These are phyloP conservation scores for Phytophthora ohioensis DNA, from an alignment of 352 stramenopile genomes.

Conservation along the genomic window DNA sequence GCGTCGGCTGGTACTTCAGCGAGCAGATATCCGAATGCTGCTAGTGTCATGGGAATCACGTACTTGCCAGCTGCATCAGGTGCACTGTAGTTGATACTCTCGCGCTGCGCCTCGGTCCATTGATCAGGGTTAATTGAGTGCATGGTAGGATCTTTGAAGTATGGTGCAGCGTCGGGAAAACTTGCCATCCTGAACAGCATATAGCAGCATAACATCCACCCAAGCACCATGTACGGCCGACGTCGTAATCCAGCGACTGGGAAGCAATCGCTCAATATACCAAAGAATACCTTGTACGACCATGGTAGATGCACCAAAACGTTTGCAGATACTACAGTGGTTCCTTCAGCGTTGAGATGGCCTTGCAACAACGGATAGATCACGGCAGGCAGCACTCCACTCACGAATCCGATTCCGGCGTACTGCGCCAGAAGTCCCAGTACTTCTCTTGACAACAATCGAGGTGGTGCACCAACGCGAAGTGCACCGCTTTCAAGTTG, in stretches of 20 bases:
- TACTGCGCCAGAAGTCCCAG: conserved; percentile 56
- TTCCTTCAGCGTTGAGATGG: conserved; percentile 60
- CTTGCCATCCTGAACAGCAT: conserved; percentile 56
- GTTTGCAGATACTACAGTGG: conserved; percentile 49
- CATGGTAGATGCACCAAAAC: conserved; percentile 56
- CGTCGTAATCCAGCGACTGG: conserved; percentile 57
- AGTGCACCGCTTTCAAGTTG: conserved; percentile 41
- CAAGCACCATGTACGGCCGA: conserved; percentile 60
- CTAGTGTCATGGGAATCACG: conserved; percentile 72
- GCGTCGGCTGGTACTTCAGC: conserved; percentile 61
- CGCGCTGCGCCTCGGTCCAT: conserved; percentile 34
- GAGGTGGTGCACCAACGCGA: conserved; percentile 32
- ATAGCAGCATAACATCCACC: conserved; percentile 53
- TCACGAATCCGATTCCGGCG: conserved; percentile 53
- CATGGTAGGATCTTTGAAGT: conserved; percentile 50
- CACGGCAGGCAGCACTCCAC: conserved; percentile 46
- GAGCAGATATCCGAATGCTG: conserved; percentile 63
- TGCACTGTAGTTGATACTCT: conserved; percentile 46
- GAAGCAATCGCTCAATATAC: conserved; percentile 62
- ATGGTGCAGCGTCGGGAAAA: conserved; percentile 43
- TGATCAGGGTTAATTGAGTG: conserved; percentile 32
- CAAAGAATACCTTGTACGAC: conserved; percentile 64
- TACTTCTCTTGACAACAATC: conserved; percentile 37
- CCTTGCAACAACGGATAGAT: conserved; percentile 58
- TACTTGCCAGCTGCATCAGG: conserved; percentile 51